Evolutionary conservation across 164 flowering plant genomes (phyloP), one percentile per base, ranked within the genome.

Genomic region (Macadamia tetraphylla): DNA sequence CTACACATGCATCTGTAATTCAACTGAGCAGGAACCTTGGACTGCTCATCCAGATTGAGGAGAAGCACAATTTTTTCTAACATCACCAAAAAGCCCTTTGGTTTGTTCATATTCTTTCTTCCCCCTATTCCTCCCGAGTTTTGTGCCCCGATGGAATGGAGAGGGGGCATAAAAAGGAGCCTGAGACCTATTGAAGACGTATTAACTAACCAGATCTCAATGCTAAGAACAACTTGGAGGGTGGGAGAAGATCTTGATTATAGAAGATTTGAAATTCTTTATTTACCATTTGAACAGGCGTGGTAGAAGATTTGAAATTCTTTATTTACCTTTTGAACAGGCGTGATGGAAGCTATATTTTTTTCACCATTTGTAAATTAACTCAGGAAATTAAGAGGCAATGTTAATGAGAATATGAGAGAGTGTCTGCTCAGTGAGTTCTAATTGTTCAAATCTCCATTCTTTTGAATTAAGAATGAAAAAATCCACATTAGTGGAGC

Each of bases 311-410:
- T 23, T 23, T 23, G 23, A 23, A 23, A 23, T 23, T 23, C 23
- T 23, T 23, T 23, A 23, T 23, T 23, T 23, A 23, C 23, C 23
- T 23, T 23, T 23, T 23, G 23, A 23, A 23, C 23, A 23, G 23
- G 23, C 23, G 23, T 23, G 23, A 23, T 23, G 23, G 23, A 65
- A 67, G 64, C 60, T 76, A 71, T 75, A 76, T 65, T 74, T 71
- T 77, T 60, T 78, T 68, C 72, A 63, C 64, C 68, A 44, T 55
- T 46, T 82, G 81, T 80, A 78, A 61, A 82, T 75, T 62, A 67
- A 30, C 48, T 68, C 9, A 58, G 17, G 62, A 53, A 57, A 49
- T 15, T 32, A 23, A 58, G 56, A 70, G 70, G 72, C 73, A 75
- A 63, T 79, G 65, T 69, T 61, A 74, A 74, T 65, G 65, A 65